These are phyloP conservation scores for Pyracantha coccinea DNA, from an alignment of 331 rosid genomes.

Conservation along the genomic window DNA sequence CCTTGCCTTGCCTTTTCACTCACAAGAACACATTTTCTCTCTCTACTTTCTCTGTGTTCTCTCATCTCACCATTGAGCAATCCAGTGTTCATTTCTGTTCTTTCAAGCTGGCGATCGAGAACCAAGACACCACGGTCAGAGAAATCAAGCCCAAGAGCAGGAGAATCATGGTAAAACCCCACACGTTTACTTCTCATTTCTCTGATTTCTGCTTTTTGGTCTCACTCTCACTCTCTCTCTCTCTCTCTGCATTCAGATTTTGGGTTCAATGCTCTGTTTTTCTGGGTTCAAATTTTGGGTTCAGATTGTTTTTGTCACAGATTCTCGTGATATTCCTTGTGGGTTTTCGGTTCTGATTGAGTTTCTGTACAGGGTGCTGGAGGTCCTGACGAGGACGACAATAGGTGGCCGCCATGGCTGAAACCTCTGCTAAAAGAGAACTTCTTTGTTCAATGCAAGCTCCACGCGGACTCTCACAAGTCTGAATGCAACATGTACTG, in stretches of 20 bases:
- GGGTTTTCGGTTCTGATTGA: conserved; percentile 2
- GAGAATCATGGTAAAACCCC: conserved; percentile 69
- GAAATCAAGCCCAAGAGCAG: conserved; percentile 92
- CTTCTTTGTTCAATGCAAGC: conserved; percentile 94
- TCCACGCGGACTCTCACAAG: conserved; percentile 86
- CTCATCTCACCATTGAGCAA: not conserved
- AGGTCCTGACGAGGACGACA: conserved; percentile 84
- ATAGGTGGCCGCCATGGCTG: conserved; percentile 99
- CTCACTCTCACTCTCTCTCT: not conserved
- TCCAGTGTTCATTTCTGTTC: not conserved
- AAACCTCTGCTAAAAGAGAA: conserved; percentile 72
- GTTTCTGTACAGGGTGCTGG: conserved; percentile 65
- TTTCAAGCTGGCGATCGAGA: conserved; percentile 80
- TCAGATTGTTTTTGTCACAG: not conserved
- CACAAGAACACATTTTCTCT: not conserved
- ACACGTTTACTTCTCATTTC: not conserved
- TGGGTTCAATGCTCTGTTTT: conserved; percentile 9
- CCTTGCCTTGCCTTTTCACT: not conserved
- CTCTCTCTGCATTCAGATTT: not conserved
- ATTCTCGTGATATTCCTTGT: not conserved
- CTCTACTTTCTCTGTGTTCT: not conserved
- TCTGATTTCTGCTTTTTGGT: not conserved
- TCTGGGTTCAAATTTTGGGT: no score
- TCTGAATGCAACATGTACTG: conserved; percentile 98
- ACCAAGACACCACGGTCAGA: conserved; percentile 61